Conservation (phyloP, 805 yeast genomes). For the Candida incommunis region DNA sequence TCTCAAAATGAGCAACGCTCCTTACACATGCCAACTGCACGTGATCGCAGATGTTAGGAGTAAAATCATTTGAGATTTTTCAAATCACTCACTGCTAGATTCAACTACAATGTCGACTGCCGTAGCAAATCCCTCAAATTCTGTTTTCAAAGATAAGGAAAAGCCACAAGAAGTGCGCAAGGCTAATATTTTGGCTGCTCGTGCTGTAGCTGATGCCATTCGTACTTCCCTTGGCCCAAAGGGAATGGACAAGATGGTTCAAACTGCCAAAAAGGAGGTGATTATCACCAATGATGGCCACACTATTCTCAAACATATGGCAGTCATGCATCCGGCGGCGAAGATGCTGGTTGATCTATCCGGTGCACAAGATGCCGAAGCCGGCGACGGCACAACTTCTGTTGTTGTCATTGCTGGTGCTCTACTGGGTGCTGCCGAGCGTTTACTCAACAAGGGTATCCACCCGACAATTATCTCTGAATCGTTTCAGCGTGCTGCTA, state of each 20-base stretch:
- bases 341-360: slow-evolving; percentile 95
- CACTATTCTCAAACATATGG: slow-evolving; percentile 93
- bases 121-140: slow-evolving; percentile 44
- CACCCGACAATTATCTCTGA: slow-evolving; percentile 95
- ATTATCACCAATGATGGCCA: slow-evolving; percentile 97
- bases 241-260: slow-evolving; percentile 98
- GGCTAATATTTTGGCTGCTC: slow-evolving; percentile 79
- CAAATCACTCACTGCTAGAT: no score
- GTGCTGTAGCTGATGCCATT: slow-evolving; percentile 91
- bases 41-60: no score
- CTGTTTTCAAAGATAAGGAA: slow-evolving; percentile 83
- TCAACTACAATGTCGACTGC: slow-evolving; percentile 11
- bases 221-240: slow-evolving; percentile 95
- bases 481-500: slow-evolving; percentile 79
- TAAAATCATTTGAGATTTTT: no score
- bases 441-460: slow-evolving; percentile 69
- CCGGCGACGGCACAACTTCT: slow-evolving; percentile 99
- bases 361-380: slow-evolving; percentile 96
- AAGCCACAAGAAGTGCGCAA: slow-evolving; percentile 91
- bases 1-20: no score
- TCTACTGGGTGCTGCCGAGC: slow-evolving; percentile 86
- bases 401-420: slow-evolving; percentile 95
- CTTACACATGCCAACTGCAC: no score
- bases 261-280: slow-evolving; percentile 82
- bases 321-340: slow-evolving; percentile 97